Base-by-base conservation (phyloP, 1,284 basidiomycete genomes). In the Cutaneotrichosporon arboriforme region DNA sequence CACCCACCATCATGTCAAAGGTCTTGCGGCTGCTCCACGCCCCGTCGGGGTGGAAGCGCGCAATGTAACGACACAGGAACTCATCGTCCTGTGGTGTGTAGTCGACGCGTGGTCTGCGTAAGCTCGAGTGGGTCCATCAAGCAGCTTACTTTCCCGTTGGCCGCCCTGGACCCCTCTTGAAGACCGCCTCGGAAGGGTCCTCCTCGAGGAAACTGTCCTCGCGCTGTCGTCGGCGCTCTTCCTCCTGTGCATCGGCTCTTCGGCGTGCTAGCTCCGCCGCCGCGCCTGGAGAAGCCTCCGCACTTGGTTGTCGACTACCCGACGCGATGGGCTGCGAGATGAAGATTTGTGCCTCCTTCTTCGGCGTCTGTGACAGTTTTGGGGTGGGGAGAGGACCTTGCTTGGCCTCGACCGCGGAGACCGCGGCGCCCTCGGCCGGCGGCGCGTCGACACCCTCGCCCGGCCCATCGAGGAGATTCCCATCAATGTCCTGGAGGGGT, bases 1-100 rank as follows among this genome's bases (percentile, higher is more conserved):
- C 17, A 59, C 65, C 43, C 26, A 72, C 71, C 52, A 73, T 48
- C 12, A 20, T 49, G 10, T 56, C 21, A 51, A 64, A 74, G 0
- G 72, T 74, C 57, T 71, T 71, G 4, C 67, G 52, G 38, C 64
- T 66, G 1, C 40, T 36, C 60, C 64, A 67, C n/a, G 65, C 59
- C 0, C 67, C 68, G 1, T 18, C 17, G 1, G 64, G 65, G 34
- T 66, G 50, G 45, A 57, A 54, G 0, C 52, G 58, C 1, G 70
- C 72, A 0, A 74, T 60, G 22, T 64, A 74, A 18, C 70, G 66
- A 42, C 60, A 65, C 4, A 74, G 56, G 41, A 72, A 70, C 33
- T 74, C 70, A 47, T 72, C 72, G 46, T 74, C 72, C 31, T 61
- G 46, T 0, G 64, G 60, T 2, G 67, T 64, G 48, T 70, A 74